Conservation (phyloP, 2,329 filamentous ascomycete genomes). For the Aspergillus chevalieri region DNA sequence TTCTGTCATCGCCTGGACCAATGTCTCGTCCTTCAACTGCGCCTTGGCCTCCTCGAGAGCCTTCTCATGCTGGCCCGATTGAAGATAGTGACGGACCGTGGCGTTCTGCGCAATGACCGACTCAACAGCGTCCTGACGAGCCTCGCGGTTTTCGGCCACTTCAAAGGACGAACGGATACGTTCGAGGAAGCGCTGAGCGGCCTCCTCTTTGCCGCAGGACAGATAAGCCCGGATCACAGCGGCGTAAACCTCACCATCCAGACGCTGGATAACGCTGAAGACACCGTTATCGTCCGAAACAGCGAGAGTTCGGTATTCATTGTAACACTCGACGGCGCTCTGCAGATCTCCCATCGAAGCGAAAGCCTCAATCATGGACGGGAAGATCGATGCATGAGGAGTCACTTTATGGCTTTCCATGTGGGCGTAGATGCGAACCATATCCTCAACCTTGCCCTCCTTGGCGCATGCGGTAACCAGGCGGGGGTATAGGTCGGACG, state of each 20-base stretch:
- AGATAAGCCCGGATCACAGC: slow-evolving; percentile 88
- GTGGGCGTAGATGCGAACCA: slow-evolving; percentile 85
- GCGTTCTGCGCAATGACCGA: slow-evolving; percentile 66
- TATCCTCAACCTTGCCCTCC: slow-evolving; percentile 73
- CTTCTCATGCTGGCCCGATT: slow-evolving; percentile 62
- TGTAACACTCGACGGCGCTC: slow-evolving; percentile 90
- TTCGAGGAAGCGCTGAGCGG: slow-evolving; percentile 77
- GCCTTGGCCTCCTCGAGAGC: slow-evolving; percentile 67
- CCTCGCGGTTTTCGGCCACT: slow-evolving; percentile 47
- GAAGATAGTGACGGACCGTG: slow-evolving; percentile 71
- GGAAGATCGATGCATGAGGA: slow-evolving; percentile 76
- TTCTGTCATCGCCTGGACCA: slow-evolving; percentile 60
- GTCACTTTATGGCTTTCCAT: slow-evolving; percentile 74
- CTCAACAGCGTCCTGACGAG: slow-evolving; percentile 58
- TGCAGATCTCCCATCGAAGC: slow-evolving; percentile 72
- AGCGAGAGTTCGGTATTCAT: slow-evolving; percentile 86
- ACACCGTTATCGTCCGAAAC: slow-evolving; percentile 73
- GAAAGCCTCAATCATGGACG: slow-evolving; percentile 92
- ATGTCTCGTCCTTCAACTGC: slow-evolving; percentile 52
- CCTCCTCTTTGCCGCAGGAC: slow-evolving; percentile 69
- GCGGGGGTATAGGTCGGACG: slow-evolving; percentile 75
- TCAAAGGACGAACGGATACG: slow-evolving; percentile 61
- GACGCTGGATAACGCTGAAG: slow-evolving; percentile 60
- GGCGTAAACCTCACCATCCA: slow-evolving; percentile 81
- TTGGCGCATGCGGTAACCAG: slow-evolving; percentile 83